Evolutionary conservation across 1,284 basidiomycete genomes (phyloP).

Genomic region (Heterobasidion parviporum): DNA sequence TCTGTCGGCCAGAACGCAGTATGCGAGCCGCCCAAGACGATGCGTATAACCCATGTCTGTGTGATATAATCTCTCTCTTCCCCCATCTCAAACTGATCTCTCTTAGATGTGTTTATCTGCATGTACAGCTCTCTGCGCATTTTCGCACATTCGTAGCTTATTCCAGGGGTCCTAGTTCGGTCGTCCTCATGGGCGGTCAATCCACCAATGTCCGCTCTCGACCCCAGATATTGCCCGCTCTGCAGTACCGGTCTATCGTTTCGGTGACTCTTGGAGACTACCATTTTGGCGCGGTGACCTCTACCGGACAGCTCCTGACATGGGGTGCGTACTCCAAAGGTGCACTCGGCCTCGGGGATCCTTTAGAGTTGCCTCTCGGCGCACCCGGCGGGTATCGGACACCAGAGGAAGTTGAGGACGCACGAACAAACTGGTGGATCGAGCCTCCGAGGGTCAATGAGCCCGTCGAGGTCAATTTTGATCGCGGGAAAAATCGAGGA

Average conservation of each 20-base stretch:
- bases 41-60: constrained; percentile 67
- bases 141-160: constrained; percentile 77
- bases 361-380: constrained; percentile 38
- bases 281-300: constrained; percentile 80
- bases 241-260: constrained; percentile 72
- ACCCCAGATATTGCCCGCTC: constrained; percentile 57
- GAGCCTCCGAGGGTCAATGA: constrained; percentile 27
- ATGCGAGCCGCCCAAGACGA: constrained; percentile 31
- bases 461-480: constrained; percentile 12
- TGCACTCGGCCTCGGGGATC: constrained; percentile 79
- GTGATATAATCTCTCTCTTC: constrained; percentile 5
- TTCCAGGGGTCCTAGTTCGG: constrained; percentile 57
- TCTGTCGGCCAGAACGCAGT: constrained; percentile 26
- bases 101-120: background rate
- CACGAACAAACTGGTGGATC: constrained; percentile 13
- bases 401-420: constrained; percentile 21
- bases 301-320: constrained; percentile 67
- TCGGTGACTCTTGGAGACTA: constrained; percentile 87
- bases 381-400: constrained; percentile 53
- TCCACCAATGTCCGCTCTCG: constrained; percentile 30
- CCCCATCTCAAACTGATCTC: constrained; percentile 13
- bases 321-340: constrained; percentile 80
- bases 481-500: constrained; percentile 34
- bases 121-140: constrained; percentile 71
- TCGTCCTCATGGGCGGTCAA: constrained; percentile 58